Conservation (phyloP, 768 basidiomycete species). For the Sarcodon aspratus region DNA sequence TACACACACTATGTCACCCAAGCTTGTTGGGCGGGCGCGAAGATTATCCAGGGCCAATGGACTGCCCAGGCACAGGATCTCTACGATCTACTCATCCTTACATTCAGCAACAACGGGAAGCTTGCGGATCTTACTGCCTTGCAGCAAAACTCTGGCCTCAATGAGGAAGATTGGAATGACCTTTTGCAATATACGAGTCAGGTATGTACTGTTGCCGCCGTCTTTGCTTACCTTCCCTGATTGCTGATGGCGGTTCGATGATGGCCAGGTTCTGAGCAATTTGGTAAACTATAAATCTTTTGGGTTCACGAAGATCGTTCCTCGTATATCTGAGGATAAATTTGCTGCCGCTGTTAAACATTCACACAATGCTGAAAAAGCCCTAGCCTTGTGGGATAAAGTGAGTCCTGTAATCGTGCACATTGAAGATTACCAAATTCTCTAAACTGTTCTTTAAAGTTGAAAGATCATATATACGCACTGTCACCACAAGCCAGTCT, state of each 20-base stretch:
- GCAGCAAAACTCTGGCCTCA: constrained; percentile 40
- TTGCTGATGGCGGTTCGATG: neutral
- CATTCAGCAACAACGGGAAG: constrained; percentile 49
- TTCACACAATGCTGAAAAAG: constrained; percentile 47
- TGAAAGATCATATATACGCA: constrained; percentile 69
- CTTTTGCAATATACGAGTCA: constrained; percentile 65
- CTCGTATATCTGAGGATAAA: constrained; percentile 47
- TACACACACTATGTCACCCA: constrained; percentile 64
- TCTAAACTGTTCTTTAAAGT: constrained; percentile 22
- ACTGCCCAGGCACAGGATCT: constrained; percentile 57
- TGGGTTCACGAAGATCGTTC: constrained; percentile 80
- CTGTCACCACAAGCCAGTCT: constrained; percentile 50
- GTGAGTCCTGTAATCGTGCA: constrained; percentile 22
- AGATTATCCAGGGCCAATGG: constrained; percentile 81
- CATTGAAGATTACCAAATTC: neutral
- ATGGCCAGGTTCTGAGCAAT: constrained; percentile 37
- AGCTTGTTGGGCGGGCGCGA: constrained; percentile 77
- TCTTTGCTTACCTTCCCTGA: neutral
- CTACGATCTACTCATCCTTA: constrained; percentile 61
- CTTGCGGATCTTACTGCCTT: constrained; percentile 46
- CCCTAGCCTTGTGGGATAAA: constrained; percentile 49
- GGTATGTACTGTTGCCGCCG: constrained; percentile 23
- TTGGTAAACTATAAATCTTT: constrained; percentile 72
- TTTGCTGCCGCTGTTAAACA: constrained; percentile 52
- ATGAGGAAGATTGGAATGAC: constrained; percentile 53